Evolutionary conservation across 192 early-diverging fungal species (phyloP), one percentile per base, ranked within the genome.

Genomic region (Lunasporangiospora selenospora): DNA sequence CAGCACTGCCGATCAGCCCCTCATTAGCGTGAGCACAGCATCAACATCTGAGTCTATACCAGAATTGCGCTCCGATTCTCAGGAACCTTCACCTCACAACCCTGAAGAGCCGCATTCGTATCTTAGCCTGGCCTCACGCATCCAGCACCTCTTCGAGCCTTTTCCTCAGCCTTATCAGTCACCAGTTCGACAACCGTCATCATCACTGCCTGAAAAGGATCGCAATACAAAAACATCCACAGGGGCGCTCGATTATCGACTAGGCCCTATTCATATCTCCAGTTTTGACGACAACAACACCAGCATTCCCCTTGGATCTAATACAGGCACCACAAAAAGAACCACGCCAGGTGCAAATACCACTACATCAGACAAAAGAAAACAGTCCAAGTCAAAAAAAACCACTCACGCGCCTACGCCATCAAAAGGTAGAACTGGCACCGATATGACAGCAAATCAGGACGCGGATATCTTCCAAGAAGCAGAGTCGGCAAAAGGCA

Each of bases 401-500:
- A 40, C 62, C 3, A 37, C 63, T 1, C 8, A 62, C 8, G 58
- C 50, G 39, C 23, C 40, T 18, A 34, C 48, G 21, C 31, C 60
- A 37, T n/a, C n/a, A n/a, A n/a, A n/a, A n/a, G n/a, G n/a, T n/a
- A n/a, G n/a, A n/a, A n/a, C n/a, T n/a, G n/a, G n/a, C n/a, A n/a
- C n/a, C n/a, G n/a, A n/a, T n/a, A n/a, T n/a, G n/a, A 45, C 38
- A n/a, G 44, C 47, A 21, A 46, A 37, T 7, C 11, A 27, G 13
- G 39, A 26, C 30, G 2, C 44, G 4, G 16, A 16, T 2, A 9
- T 43, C 6, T 63, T 75, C 31, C 61, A 51, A 13, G 42, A 61
- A 4, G 40, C 62, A 23, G 59, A 75, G 9, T 37, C 63, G 10
- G 62, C 43, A 10, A 64, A 78, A 36, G 91, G 91, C 9, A 81